Evolutionary conservation across 2,329 filamentous ascomycete genomes (phyloP).

Genomic region (Epichloe scottii): DNA sequence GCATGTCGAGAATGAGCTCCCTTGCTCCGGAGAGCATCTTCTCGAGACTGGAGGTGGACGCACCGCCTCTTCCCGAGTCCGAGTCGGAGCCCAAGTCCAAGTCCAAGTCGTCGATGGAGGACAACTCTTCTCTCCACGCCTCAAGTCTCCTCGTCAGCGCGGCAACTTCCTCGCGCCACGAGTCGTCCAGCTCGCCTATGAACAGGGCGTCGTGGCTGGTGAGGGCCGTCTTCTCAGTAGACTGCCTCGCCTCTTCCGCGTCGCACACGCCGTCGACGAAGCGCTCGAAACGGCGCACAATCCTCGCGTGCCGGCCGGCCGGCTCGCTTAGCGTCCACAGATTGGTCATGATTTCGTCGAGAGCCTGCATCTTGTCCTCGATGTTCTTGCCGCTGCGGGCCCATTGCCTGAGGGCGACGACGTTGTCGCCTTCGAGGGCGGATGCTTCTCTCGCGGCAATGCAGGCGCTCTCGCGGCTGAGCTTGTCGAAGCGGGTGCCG

Average conservation of each 20-base stretch:
- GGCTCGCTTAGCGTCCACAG: constrained; percentile 45
- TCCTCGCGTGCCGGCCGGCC: constrained; percentile 41
- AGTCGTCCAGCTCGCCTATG: constrained; percentile 39
- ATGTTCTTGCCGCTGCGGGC: constrained; percentile 22
- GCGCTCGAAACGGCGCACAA: constrained; percentile 44
- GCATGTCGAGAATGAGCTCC: constrained; percentile 43
- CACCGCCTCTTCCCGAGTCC: constrained; percentile 6
- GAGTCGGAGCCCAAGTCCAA: constrained; percentile 18
- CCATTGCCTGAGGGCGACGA: constrained; percentile 41
- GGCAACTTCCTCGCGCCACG: constrained; percentile 47
- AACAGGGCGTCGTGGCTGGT: constrained; percentile 26
- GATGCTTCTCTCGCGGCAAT: constrained; percentile 27
- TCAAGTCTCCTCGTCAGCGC: constrained; percentile 42
- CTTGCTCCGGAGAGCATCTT: constrained; percentile 35
- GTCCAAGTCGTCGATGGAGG: constrained; percentile 21
- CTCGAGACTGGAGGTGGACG: constrained; percentile 25
- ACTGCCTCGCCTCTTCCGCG: constrained; percentile 32
- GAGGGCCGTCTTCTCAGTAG: constrained; percentile 18
- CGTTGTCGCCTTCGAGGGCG: constrained; percentile 37
- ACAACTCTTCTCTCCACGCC: constrained; percentile 36
- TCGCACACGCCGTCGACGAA: constrained; percentile 40
- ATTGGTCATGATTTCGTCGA: constrained; percentile 44
- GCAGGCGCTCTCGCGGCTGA: constrained; percentile 22
- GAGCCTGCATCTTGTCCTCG: constrained; percentile 43
- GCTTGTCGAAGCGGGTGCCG: constrained; percentile 28